These are phyloP conservation scores for Combretum micranthum DNA, from an alignment of 345 rosid species.

Conservation along the genomic window DNA sequence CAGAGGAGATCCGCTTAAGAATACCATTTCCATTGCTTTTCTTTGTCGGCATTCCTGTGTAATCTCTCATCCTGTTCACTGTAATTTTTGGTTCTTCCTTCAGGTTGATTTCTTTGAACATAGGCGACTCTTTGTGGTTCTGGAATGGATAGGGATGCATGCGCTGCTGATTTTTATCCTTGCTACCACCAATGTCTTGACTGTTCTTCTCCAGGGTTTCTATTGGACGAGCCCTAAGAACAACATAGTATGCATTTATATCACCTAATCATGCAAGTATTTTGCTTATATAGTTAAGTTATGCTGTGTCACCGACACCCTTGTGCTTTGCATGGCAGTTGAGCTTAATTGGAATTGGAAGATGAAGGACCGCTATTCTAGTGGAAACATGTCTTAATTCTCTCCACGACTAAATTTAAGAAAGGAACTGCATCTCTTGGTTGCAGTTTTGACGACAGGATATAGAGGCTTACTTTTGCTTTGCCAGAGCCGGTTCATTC, in stretches of 20 bases:
- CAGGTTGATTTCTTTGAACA: conserved; percentile 46
- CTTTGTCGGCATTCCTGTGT: neutral
- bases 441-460: too few species aligned
- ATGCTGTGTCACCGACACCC: neutral
- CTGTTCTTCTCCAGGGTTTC: conserved; percentile 65
- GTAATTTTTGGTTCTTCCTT: neutral
- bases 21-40: neutral
- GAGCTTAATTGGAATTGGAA: conserved; percentile 36
- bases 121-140: conserved; percentile 32
- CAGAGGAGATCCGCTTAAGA: too few species aligned
- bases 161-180: conserved; percentile 58
- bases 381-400: neutral
- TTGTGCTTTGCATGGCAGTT: conserved; percentile 25
- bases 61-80: neutral
- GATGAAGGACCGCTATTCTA: conserved; percentile 3
- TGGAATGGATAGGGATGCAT: conserved; percentile 87
- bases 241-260: conserved; percentile 47
- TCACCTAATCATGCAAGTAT: too few species aligned
- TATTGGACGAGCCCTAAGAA: conserved; percentile 66
- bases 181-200: conserved; percentile 59
- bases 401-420: neutral
- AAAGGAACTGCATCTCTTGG: neutral
- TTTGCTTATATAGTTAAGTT: neutral
- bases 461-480: too few species aligned
- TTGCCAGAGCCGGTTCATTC: too few species aligned